phyloP scores from a whole-genome alignment of 1,284 basidiomycete genomes.

The Stereum hirsutum region DNA sequence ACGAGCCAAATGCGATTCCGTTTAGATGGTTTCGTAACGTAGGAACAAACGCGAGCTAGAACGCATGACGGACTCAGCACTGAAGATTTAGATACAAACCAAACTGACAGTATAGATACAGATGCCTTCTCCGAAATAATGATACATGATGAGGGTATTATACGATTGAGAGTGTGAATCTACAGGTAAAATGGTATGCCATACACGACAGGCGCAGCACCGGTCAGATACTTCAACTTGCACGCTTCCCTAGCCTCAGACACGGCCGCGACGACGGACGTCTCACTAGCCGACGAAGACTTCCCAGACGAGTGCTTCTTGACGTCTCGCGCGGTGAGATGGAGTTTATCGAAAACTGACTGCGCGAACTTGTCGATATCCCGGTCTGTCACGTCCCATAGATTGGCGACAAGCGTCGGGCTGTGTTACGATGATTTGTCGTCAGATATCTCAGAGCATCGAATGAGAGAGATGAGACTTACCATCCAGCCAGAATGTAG shows the following conservation, averaged over 20 bases:
- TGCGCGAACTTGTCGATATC: constrained; percentile 93
- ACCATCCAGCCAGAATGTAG: constrained; percentile 97
- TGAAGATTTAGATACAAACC: too few relatives aligned
- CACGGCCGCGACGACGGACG: constrained; percentile 74
- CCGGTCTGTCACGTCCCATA: constrained; percentile 98
- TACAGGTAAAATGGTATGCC: constrained; percentile 85
- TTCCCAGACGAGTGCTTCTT: constrained; percentile 15
- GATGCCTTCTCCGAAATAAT: too few relatives aligned
- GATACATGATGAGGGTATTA: too few relatives aligned
- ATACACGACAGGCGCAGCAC: constrained; percentile 90
- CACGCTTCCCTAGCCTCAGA: constrained; percentile 72
- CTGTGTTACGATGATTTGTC: constrained; percentile 28
- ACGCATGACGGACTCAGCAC: too few relatives aligned
- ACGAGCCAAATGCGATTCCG: too few relatives aligned
- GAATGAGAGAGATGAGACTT: constrained; percentile 22
- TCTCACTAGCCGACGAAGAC: constrained; percentile 12
- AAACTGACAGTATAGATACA: too few relatives aligned
- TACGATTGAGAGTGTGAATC: too few relatives aligned
- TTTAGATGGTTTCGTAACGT: too few relatives aligned
- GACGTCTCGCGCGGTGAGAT: constrained; percentile 37
- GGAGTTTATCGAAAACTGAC: constrained; percentile 71
- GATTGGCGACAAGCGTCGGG: constrained; percentile 86
- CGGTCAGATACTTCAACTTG: constrained; percentile 92
- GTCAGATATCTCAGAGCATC: not conserved
- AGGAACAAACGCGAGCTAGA: too few relatives aligned